phyloP scores from a whole-genome alignment of 495 filamentous ascomycete genomes.

The Lentithecium fluviatile region DNA sequence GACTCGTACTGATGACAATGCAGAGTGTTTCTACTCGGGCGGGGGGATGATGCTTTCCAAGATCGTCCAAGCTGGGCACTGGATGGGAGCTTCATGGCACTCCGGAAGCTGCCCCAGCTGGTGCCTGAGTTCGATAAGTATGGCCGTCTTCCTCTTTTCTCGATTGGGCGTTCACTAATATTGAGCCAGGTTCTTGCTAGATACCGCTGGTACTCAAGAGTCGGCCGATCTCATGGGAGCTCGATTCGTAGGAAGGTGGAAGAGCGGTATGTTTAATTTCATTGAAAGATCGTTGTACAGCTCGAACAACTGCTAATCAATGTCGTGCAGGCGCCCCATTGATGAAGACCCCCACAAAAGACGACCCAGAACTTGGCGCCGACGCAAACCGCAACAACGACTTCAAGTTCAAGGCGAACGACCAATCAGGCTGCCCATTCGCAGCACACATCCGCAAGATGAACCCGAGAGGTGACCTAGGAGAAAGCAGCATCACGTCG shows the following conservation, averaged over 20 bases:
- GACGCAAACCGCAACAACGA: slow-evolving; percentile 39
- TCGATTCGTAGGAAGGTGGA: slow-evolving; percentile 48
- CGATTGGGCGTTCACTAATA: background rate
- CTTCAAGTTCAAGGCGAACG: slow-evolving; percentile 31
- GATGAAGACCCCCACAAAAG: slow-evolving; percentile 37
- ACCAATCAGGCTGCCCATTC: slow-evolving; percentile 44
- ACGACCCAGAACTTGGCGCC: slow-evolving; percentile 37
- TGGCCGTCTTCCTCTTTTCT: background rate
- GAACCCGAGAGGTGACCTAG: slow-evolving; percentile 44
- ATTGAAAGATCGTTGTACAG: background rate
- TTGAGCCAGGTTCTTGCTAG: slow-evolving; percentile 28
- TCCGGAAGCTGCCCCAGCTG: slow-evolving; percentile 45
- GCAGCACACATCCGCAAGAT: slow-evolving; percentile 49
- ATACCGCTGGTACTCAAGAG: slow-evolving; percentile 13
- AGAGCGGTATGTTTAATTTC: slow-evolving; percentile 41
- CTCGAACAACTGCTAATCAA: too few species aligned
- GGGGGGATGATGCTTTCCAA: background rate
- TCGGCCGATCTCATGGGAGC: slow-evolving; percentile 45
- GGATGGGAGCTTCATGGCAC: slow-evolving; percentile 46
- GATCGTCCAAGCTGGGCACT: slow-evolving; percentile 41
- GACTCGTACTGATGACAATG: background rate
- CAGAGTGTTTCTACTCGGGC: background rate
- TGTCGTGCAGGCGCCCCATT: slow-evolving; percentile 41
- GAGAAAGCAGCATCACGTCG: slow-evolving; percentile 16
- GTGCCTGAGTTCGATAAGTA: slow-evolving; percentile 32